phyloP scores from a whole-genome alignment of 2,329 filamentous ascomycete genomes.

The Fusarium bulbicola region DNA sequence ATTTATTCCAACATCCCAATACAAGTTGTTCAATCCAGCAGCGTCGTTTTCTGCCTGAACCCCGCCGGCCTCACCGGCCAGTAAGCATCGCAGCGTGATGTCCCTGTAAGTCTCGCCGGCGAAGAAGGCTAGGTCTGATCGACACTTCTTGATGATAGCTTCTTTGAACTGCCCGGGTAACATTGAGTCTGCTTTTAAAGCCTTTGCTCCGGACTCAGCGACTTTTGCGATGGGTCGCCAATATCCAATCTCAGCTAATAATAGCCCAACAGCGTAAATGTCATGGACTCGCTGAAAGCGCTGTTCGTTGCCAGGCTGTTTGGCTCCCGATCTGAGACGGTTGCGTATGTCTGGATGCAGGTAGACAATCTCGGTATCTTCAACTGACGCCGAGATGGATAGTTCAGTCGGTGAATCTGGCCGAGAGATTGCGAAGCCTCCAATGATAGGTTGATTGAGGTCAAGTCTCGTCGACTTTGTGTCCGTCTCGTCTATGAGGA shows the following conservation, averaged over 20 bases:
- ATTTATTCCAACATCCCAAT: slow-evolving; percentile 9
- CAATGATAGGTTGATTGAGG: neutral
- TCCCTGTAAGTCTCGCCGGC: slow-evolving; percentile 1
- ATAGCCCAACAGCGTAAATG: neutral
- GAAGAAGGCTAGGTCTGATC: neutral
- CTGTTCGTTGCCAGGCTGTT: neutral
- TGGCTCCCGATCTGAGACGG: neutral
- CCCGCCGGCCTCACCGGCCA: neutral
- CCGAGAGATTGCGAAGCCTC: neutral
- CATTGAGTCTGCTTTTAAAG: neutral
- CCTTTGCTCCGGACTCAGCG: neutral
- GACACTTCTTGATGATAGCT: neutral
- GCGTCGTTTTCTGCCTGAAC: neutral
- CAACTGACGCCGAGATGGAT: neutral
- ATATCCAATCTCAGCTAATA: neutral
- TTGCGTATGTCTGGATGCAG: neutral
- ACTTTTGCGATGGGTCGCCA: neutral
- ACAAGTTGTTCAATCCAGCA: slow-evolving; percentile 1
- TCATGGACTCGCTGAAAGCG: neutral
- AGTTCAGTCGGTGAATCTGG: neutral
- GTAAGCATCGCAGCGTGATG: neutral
- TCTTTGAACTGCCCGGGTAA: neutral
- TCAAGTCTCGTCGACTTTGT: neutral
- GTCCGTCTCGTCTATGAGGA: neutral
- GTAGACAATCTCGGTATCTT: neutral